Evolutionary conservation across 108 stramenopile species (phyloP).

Genomic region (Fistulifera solaris): DNA sequence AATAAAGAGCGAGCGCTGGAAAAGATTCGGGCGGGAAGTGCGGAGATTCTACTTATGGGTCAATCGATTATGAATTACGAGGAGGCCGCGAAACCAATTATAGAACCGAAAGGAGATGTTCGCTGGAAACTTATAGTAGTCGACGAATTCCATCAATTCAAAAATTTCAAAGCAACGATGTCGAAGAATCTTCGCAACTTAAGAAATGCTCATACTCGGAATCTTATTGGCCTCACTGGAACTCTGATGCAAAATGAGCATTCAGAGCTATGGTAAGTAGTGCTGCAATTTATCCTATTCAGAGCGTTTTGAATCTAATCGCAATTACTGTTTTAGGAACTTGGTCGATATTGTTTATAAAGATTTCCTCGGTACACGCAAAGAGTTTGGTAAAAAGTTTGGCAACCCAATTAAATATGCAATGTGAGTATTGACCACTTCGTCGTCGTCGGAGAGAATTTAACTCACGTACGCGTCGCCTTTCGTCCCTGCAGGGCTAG

Average conservation of each 20-base stretch:
- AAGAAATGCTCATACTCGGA: conserved; percentile 9
- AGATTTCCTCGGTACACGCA: conserved; percentile 41
- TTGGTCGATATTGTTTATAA: conserved; percentile 69
- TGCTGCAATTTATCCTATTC: background rate
- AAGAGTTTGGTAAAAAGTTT: conserved; percentile 36
- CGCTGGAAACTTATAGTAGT: conserved; percentile 74
- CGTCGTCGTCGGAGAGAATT: too few species aligned
- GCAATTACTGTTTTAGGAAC: conserved; percentile 13
- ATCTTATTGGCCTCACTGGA: conserved; percentile 44
- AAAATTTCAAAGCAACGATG: conserved; percentile 19
- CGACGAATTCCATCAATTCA: conserved; percentile 81
- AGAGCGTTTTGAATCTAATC: too few species aligned
- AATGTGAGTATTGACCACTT: conserved; percentile 24
- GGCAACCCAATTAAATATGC: conserved; percentile 52
- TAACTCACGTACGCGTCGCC: too few species aligned
- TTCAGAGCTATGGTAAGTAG: conserved; percentile 38
- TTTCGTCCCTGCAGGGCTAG: too few species aligned
- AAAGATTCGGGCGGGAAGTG: conserved; percentile 31
- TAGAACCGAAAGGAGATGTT: conserved; percentile 6
- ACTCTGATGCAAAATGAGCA: conserved; percentile 70
- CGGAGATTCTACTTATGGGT: conserved; percentile 66
- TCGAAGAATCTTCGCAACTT: conserved; percentile 27
- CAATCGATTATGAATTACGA: conserved; percentile 11
- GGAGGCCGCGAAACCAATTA: conserved; percentile 9
- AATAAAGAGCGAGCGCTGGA: conserved; percentile 32